A percentile compares a stretch with the other conserved stretches of the same genome.
phyloP scores from a whole-genome alignment of 176 grass and related monocot genomes.

The Saccharum officinarum region DNA sequence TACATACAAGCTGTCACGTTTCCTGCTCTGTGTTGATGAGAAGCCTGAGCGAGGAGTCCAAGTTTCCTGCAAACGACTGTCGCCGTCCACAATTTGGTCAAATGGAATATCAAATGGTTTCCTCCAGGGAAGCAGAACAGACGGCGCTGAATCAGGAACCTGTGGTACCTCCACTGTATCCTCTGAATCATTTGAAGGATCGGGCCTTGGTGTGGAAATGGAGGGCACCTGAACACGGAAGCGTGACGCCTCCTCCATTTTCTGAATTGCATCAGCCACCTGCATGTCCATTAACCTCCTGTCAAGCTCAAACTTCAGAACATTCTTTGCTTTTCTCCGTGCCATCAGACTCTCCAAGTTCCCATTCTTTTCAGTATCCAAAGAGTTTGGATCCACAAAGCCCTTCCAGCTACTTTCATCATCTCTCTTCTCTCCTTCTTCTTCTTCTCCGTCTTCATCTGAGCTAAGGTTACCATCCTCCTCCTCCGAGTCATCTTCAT shows the following conservation, averaged over 20 bases:
- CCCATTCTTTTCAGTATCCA: constrained; percentile 33
- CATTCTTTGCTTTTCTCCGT: constrained; percentile 49
- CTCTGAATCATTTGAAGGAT: constrained; percentile 41
- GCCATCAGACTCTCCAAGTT: constrained; percentile 43
- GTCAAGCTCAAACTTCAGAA: constrained; percentile 55
- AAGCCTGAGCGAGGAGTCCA: constrained; percentile 40
- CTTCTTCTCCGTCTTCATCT: constrained; percentile 28
- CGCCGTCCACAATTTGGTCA: constrained; percentile 23
- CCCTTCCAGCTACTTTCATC: constrained; percentile 29
- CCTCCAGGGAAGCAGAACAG: constrained; percentile 33
- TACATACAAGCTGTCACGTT: constrained; percentile 22
- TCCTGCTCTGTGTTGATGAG: constrained; percentile 19
- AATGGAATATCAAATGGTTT: constrained; percentile 54
- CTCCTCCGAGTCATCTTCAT: constrained; percentile 30
- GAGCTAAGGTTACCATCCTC: constrained; percentile 31
- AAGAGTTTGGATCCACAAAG: constrained; percentile 28
- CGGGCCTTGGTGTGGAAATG: constrained; percentile 44
- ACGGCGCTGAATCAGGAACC: constrained; percentile 65
- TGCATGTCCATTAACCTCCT: constrained; percentile 53
- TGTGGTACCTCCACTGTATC: constrained; percentile 45
- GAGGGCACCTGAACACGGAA: constrained; percentile 56
- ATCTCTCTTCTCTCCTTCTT: constrained; percentile 24
- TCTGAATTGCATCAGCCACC: constrained; percentile 43
- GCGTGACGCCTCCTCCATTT: constrained; percentile 46
- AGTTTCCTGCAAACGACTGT: constrained; percentile 28